Evolutionary conservation across 1,139 yeast species (phyloP), one percentile per base, ranked within the genome.

Genomic region (Protomyces macrosporus): DNA sequence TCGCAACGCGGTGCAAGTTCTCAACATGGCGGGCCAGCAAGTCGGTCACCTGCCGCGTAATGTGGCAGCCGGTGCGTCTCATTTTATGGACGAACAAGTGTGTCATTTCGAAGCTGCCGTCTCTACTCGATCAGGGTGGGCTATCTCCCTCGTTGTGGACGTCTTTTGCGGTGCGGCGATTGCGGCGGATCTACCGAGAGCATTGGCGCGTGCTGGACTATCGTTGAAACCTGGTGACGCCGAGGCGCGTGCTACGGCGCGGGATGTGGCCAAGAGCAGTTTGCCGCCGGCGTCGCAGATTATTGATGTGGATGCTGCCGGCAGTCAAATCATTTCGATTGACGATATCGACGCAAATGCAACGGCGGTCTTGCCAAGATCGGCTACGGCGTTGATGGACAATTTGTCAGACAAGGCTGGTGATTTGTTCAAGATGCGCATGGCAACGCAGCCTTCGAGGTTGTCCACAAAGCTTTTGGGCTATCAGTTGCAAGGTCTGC

Each of bases 401-500:
- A 36, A 58, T 7, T 32, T 58, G 36, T 35, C 53, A 12, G 55
- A 51, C n/a, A 63, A 65, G 9, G 65, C 60, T 23, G 65, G 63
- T 10, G 53, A 60, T 5, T 40, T 67, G 64, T 58, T 54, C 52
- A 57, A 51, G 36, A 58, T 67, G 56, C 53, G 37, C 12, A 55
- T 37, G 52, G 67, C 67, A 6, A 30, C 35, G 10, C 69, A 67
- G 48, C 69, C 69, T 3, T 9, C 50, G 3, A 62, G 66, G 1
- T 30, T 67, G 9, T n/a, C 34, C 16, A 67, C 69, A 32, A 71
- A 71, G 0, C 77, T 91, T 78, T 89, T 90, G 71, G 86, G 84
- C 39, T 90, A 91, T 72, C 98, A 91, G 74, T 72, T 88, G 42
- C 90, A 87, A 66, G 98, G 97, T 0, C 80, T 91, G 65, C 90